Percentiles rank a stretch among this genome's conserved stretches.
These are phyloP conservation scores for Plasmodium cynomolgi DNA, from an alignment of 169 alveolate species.

Conservation along the genomic window DNA sequence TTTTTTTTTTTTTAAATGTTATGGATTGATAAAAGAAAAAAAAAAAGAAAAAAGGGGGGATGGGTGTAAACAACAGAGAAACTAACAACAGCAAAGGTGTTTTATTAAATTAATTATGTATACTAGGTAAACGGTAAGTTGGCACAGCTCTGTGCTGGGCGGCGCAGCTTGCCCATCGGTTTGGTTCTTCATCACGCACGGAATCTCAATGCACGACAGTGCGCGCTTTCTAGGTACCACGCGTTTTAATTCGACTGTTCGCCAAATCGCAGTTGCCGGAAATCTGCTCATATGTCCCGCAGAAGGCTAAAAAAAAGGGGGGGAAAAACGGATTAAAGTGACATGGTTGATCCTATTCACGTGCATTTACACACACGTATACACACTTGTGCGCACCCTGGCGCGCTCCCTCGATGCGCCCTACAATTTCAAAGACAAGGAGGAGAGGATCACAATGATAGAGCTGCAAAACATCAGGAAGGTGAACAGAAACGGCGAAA, in stretches of 20 bases:
- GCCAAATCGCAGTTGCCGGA: not conserved
- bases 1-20: not conserved
- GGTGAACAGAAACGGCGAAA: conserved; percentile 64
- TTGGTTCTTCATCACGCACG: not conserved
- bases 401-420: not conserved
- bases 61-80: not conserved
- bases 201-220: not conserved
- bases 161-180: not conserved
- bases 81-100: not conserved
- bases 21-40: not conserved
- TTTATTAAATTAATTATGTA: conserved; percentile 8
- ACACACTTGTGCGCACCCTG: not conserved
- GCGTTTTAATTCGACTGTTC: not conserved
- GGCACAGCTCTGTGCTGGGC: no score
- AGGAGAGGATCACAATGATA: conserved; percentile 46
- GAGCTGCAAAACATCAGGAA: conserved; percentile 73
- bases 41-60: not conserved
- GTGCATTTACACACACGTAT: not conserved
- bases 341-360: not conserved
- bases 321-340: not conserved
- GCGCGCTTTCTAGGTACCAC: not conserved
- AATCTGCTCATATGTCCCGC: conserved; percentile 16
- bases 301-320: conserved; percentile 18
- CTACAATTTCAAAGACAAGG: conserved; percentile 64
- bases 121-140: not conserved